Base-by-base conservation (phyloP, 2,329 filamentous ascomycete genomes). In the Ilyonectria robusta region DNA sequence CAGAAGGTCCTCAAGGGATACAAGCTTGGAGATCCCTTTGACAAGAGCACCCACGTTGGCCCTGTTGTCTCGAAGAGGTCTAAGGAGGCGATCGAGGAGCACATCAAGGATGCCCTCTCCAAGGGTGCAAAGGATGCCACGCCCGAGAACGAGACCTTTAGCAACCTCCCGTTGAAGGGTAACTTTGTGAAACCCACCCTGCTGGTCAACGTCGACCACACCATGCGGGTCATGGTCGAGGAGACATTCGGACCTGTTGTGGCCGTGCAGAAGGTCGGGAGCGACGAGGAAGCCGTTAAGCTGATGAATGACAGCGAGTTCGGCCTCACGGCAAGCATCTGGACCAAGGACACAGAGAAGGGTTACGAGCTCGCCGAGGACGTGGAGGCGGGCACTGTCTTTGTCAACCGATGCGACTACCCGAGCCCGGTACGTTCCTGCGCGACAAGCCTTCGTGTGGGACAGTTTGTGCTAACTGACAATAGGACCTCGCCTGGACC, bases 281-380 rank as follows among this genome's bases (percentile, higher is more conserved):
- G 85, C 72, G 95, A 98, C 76, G 88, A 88, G 19, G 94, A 98
- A 81, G 95, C 95, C 2, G 83, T 98, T 68, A 83, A 85, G 72
- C 83, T 95, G 57, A 98, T 98, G 94, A 98, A 98, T 76, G 94
- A 97, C 79, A 96, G 93, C 82, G 91, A 97, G 71, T 97, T 97
- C 78, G 95, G 95, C 6, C 86, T 98, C 68, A 98, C 95, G 4
- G 95, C 95, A n/a, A 97, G 94, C 76, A 94, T 98, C 76, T 98
- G 95, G 95, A 97, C 94, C 65, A 97, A 96, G 81, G 94, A 98
- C 77, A 89, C 91, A 2, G 86, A 84, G 51, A 91, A 87, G 77
- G 95, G 92, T 17, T 90, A 94, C 74, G 88, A 93, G 78, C 86
- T 98, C 59, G 89, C 92, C 44, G 91, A 96, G 62, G 86, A 91